phyloP scores from a whole-genome alignment of 176 grass and related monocot species.

The Triticum turgidum region DNA sequence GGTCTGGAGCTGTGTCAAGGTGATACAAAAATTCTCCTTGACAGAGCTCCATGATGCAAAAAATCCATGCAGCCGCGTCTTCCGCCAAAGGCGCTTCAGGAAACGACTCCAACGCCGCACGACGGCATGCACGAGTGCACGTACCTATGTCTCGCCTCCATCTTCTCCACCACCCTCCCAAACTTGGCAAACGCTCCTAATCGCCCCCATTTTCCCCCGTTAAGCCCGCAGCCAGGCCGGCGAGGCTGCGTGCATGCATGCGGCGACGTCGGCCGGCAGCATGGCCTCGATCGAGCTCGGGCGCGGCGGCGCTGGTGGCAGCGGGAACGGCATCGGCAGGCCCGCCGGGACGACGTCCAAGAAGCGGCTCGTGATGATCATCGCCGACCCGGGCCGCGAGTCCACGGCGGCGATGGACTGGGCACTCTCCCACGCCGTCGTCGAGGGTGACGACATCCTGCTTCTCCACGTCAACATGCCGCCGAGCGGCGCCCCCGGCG shows the following conservation, averaged over 20 bases:
- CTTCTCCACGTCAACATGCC: slow-evolving; percentile 79
- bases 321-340: not conserved
- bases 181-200: slow-evolving; percentile 40
- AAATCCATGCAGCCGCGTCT: not conserved
- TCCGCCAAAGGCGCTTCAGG: slow-evolving; percentile 11
- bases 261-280: slow-evolving; percentile 34
- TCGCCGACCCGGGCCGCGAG: slow-evolving; percentile 71
- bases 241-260: slow-evolving; percentile 44
- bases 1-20: too few relatives aligned
- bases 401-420: slow-evolving; percentile 74
- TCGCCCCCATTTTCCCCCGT: not conserved
- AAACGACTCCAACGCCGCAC: not conserved
- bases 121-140: slow-evolving; percentile 6
- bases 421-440: slow-evolving; percentile 71
- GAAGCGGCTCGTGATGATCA: slow-evolving; percentile 65
- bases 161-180: not conserved
- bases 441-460: slow-evolving; percentile 71
- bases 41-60: too few relatives aligned
- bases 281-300: slow-evolving; percentile 37
- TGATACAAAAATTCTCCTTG: too few relatives aligned
- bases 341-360: slow-evolving; percentile 20
- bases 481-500: slow-evolving; percentile 21
- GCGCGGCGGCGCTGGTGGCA: not conserved
- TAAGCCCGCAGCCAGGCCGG: slow-evolving; percentile 38
- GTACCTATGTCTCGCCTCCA: not conserved